Percentiles rank a stretch among this genome's conserved stretches.
Conservation (phyloP, 2,329 filamentous ascomycete genomes). For the Didymella pomorum region DNA sequence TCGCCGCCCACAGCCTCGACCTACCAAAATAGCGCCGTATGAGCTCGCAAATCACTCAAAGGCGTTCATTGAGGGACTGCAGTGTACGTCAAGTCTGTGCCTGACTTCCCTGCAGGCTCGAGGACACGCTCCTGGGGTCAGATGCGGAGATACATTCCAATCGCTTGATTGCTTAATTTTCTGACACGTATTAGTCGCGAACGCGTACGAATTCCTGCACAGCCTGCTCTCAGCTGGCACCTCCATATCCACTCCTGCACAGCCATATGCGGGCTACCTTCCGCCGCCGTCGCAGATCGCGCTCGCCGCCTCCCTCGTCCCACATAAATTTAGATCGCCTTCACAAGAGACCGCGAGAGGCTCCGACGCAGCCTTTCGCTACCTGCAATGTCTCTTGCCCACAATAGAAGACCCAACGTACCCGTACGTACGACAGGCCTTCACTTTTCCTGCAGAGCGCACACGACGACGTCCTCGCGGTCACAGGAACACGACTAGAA, state of each 20-base stretch:
- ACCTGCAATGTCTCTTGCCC: slow-evolving; percentile 72
- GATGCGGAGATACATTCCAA: too few species aligned
- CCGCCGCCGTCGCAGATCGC: slow-evolving; percentile 78
- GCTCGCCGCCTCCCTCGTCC: slow-evolving; percentile 79
- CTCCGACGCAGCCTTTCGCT: slow-evolving; percentile 71
- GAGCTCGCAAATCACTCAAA: slow-evolving; percentile 49
- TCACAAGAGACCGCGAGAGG: slow-evolving; percentile 68
- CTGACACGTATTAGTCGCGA: slow-evolving; percentile 36
- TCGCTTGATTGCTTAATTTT: background rate
- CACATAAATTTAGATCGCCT: slow-evolving; percentile 78
- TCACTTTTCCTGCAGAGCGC: slow-evolving; percentile 64
- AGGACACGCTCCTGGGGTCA: too few species aligned
- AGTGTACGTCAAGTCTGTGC: too few species aligned
- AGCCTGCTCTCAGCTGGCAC: slow-evolving; percentile 44
- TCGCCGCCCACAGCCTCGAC: slow-evolving; percentile 39
- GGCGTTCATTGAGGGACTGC: slow-evolving; percentile 47
- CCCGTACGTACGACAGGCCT: slow-evolving; percentile 74
- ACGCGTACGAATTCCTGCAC: slow-evolving; percentile 46
- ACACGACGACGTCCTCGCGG: slow-evolving; percentile 33
- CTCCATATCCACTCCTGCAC: slow-evolving; percentile 45
- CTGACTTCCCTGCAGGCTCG: too few species aligned
- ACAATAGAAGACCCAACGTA: slow-evolving; percentile 72
- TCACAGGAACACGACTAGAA: slow-evolving; percentile 32
- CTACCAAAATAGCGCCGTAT: slow-evolving; percentile 44
- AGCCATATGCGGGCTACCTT: slow-evolving; percentile 62